Evolutionary conservation across 1,284 basidiomycete genomes (phyloP).

Genomic region (Cutaneotrichosporon mucoides): DNA sequence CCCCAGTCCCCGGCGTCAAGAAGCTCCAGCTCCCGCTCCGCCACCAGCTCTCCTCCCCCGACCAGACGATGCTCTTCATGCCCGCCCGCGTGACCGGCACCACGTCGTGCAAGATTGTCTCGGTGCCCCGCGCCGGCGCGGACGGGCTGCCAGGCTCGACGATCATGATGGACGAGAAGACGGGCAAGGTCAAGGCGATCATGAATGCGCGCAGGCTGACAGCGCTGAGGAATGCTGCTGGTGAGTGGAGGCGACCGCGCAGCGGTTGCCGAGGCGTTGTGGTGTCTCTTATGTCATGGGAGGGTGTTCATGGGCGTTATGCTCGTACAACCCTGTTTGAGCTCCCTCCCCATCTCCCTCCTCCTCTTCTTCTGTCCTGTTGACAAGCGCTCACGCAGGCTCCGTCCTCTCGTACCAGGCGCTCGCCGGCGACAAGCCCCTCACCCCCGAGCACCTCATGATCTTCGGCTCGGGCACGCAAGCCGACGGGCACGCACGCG

Average conservation of each 20-base stretch:
- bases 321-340: too few relatives aligned
- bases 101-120: constrained; percentile 65
- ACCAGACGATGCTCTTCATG: constrained; percentile 47
- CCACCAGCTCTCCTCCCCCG: constrained; percentile 25
- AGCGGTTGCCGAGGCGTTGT: too few relatives aligned
- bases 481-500: constrained; percentile 61
- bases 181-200: constrained; percentile 64
- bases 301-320: neutral
- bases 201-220: constrained; percentile 73
- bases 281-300: neutral
- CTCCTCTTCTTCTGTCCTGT: too few relatives aligned
- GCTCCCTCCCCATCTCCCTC: too few relatives aligned
- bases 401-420: constrained; percentile 65
- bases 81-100: constrained; percentile 39
- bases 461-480: constrained; percentile 68
- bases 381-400: constrained; percentile 50
- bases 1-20: constrained; percentile 9
- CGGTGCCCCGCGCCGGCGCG: constrained; percentile 56
- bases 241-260: constrained; percentile 48
- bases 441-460: constrained; percentile 55
- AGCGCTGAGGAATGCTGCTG: constrained; percentile 72
- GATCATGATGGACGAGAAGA: constrained; percentile 65
- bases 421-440: constrained; percentile 42
- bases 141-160: constrained; percentile 71
- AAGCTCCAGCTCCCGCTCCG: constrained; percentile 42